Evolutionary conservation across 2,329 filamentous ascomycete genomes (phyloP).

Genomic region (Fusarium setosum): DNA sequence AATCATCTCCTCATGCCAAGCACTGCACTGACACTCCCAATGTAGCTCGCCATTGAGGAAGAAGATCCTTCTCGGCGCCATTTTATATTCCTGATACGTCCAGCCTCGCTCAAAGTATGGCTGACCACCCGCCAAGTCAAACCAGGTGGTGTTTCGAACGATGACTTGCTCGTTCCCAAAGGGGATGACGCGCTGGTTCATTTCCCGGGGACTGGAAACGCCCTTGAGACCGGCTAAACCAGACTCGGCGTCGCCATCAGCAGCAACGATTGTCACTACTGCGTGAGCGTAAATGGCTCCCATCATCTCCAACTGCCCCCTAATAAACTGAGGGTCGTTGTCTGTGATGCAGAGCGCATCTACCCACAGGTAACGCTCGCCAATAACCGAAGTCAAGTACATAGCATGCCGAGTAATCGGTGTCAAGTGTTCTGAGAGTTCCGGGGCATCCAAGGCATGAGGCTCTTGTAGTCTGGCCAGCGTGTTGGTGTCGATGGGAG

Average conservation of each 20-base stretch:
- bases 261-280: neutral
- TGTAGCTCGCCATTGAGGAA: neutral
- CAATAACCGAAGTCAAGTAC: neutral
- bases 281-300: slow-evolving; percentile 12
- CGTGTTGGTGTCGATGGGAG: rapidly evolving
- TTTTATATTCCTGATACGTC: slow-evolving; percentile 15
- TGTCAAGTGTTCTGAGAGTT: neutral
- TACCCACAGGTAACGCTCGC: slow-evolving; percentile 1
- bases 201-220: neutral
- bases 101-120: slow-evolving; percentile 17
- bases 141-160: neutral
- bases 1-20: slow-evolving; percentile 4
- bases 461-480: neutral
- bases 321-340: neutral
- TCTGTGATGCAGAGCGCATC: slow-evolving; percentile 6
- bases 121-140: neutral
- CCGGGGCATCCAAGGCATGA: neutral
- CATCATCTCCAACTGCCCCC: slow-evolving; percentile 9
- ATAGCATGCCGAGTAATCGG: slow-evolving; percentile 7
- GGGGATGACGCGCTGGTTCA: slow-evolving; percentile 4
- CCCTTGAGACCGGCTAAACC: neutral
- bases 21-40: slow-evolving; percentile 14
- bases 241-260: neutral
- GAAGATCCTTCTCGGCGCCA: slow-evolving; percentile 1
- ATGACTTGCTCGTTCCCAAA: neutral